These are phyloP conservation scores for Taphrina deformans DNA, from an alignment of 1,139 yeast species.

Conservation along the genomic window DNA sequence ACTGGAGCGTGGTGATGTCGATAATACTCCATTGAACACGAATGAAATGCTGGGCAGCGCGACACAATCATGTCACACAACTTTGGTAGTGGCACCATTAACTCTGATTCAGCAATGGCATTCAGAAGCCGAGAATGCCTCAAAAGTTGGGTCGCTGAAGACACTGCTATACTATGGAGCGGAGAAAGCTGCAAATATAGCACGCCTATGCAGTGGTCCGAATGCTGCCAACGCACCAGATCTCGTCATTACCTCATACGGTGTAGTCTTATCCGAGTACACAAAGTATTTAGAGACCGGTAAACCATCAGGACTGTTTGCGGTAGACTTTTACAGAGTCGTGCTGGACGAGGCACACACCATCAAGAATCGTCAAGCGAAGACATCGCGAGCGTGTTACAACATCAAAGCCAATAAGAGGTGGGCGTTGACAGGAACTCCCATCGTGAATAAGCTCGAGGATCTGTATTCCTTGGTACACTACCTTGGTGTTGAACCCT, in stretches of 20 bases:
- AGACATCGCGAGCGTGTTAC: constrained; percentile 76
- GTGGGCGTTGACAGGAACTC: constrained; percentile 94
- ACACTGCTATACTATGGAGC: constrained; percentile 70
- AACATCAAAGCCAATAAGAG: constrained; percentile 63
- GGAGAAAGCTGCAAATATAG: constrained; percentile 51
- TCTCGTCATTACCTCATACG: constrained; percentile 83
- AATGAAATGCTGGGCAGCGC: constrained; percentile 13
- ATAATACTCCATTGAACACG: not conserved
- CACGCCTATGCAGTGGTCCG: constrained; percentile 49
- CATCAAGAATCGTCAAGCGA: constrained; percentile 76
- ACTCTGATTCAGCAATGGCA: constrained; percentile 90
- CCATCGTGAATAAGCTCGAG: constrained; percentile 83
- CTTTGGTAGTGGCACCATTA: constrained; percentile 86
- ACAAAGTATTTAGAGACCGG: constrained; percentile 28
- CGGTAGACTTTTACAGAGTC: constrained; percentile 73
- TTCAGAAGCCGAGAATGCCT: constrained; percentile 64
- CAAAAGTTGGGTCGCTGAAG: constrained; percentile 42
- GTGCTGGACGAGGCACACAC: constrained; percentile 92
- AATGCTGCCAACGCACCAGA: constrained; percentile 53
- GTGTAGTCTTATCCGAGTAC: constrained; percentile 73
- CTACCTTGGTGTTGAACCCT: constrained; percentile 77
- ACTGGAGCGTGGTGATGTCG: constrained; percentile 26
- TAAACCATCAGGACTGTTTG: constrained; percentile 56
- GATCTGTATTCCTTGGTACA: constrained; percentile 78
- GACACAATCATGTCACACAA: constrained; percentile 55